Evolutionary conservation across 2,329 filamentous ascomycete species (phyloP).

Genomic region (Capronia coronata): DNA sequence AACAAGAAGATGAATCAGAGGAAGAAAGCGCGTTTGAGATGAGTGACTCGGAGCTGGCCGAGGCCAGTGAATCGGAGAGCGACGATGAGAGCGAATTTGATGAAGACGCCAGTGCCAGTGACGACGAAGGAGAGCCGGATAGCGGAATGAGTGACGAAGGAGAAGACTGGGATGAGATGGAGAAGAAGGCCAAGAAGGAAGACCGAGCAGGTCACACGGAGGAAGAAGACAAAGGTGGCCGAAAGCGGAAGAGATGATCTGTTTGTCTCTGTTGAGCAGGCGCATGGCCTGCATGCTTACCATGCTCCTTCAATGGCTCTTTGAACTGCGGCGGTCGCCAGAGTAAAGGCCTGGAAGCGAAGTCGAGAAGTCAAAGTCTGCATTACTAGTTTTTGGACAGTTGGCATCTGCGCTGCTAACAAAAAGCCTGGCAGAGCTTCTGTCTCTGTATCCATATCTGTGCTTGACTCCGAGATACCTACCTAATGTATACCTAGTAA

Average conservation of each 20-base stretch:
- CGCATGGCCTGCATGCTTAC: too few species aligned
- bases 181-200: slow-evolving; percentile 31
- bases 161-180: slow-evolving; percentile 31
- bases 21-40: slow-evolving; percentile 92
- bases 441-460: neutral
- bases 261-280: too few species aligned
- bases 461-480: neutral
- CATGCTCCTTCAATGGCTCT: too few species aligned
- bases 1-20: slow-evolving; percentile 68
- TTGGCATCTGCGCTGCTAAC: neutral
- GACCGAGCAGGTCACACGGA: slow-evolving; percentile 37
- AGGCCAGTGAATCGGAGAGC: slow-evolving; percentile 58
- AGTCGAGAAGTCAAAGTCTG: neutral
- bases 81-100: slow-evolving; percentile 93
- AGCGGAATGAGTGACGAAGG: slow-evolving; percentile 33
- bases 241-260: slow-evolving; percentile 37
- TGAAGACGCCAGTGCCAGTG: slow-evolving; percentile 70
- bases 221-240: slow-evolving; percentile 42
- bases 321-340: too few species aligned
- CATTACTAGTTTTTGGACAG: neutral
- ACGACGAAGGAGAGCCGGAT: slow-evolving; percentile 45
- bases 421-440: neutral
- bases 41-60: slow-evolving; percentile 67
- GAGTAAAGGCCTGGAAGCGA: too few species aligned
- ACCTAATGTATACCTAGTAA: too few species aligned